Conservation (phyloP, 1,284 basidiomycete species). For the Rhodotorula sp. region DNA sequence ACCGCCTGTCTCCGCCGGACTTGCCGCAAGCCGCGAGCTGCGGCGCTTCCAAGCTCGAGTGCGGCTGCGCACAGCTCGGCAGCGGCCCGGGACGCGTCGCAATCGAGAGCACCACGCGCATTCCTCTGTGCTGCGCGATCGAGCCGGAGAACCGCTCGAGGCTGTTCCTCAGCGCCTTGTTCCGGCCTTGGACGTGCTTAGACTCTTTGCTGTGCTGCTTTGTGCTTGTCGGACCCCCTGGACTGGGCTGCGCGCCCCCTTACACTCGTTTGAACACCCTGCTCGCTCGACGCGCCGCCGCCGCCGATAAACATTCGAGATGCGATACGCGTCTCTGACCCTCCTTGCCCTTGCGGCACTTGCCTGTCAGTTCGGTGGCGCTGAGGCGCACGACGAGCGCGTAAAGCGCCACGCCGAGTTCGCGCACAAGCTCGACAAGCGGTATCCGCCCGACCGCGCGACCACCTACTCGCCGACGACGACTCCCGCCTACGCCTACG, state of each 20-base stretch:
- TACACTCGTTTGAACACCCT: not conserved
- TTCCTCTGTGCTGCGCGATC: not conserved
- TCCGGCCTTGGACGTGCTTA: not conserved
- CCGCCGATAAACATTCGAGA: not conserved
- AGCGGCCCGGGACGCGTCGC: not conserved
- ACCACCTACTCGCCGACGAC: constrained; percentile 5
- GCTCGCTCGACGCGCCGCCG: not conserved
- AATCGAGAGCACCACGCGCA: not conserved
- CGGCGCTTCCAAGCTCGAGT: too few relatives aligned
- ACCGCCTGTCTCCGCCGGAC: too few relatives aligned
- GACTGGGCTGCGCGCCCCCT: not conserved
- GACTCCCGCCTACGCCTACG: not conserved
- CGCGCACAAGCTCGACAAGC: constrained; percentile 3
- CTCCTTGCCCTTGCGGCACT: not conserved
- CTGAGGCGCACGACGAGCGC: not conserved
- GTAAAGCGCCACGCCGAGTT: not conserved
- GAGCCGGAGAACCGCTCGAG: not conserved
- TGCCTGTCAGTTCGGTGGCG: not conserved
- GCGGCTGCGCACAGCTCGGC: too few relatives aligned
- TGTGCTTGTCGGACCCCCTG: not conserved
- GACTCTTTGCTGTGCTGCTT: not conserved
- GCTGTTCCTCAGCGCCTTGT: not conserved
- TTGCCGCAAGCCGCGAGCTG: too few relatives aligned
- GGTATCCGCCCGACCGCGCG: constrained; percentile 20
- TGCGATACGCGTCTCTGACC: not conserved